Base-by-base conservation (phyloP, 2,329 filamentous ascomycete genomes). In the Daldinia sp. region DNA sequence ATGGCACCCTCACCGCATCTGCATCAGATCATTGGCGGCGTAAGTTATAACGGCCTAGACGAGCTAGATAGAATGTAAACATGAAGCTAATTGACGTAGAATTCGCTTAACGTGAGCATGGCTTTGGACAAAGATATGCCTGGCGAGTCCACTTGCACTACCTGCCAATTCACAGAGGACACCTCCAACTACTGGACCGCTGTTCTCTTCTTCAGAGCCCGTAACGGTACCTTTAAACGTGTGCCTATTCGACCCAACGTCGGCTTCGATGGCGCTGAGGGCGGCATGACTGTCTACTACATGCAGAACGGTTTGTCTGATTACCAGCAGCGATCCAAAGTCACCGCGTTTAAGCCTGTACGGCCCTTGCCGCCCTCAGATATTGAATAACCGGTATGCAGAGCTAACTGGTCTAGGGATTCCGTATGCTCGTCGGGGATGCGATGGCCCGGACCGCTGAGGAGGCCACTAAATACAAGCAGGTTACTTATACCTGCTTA, bases 221-320 rank as follows among this genome's bases (percentile, higher is more conserved):
- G 69, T 1, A 73, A 71, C 50, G 72, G 72, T 37, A 74, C 72
- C 13, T 73, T 58, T 48, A 74, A 73, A 67, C 70, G 72, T 21
- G 72, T 74, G 2, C 71, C 71, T 3, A 71, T 72, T 62, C 54
- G 61, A n/a, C 64, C 69, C 1, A 72, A 72, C 32, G 70, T 62
- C 6, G 71, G 71, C 0, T 72, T 71, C 53, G 63, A 74, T 27
- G 69, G 64, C 7, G 77, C 77, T 4, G 70, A 76, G 13, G 78
- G 76, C 4, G 79, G 79, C 15, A 77, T 81, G 63, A 79, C 79
- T 1, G 78, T 81, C 21, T 81, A 81, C 71, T 81, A 81, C 64
- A 79, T 72, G 71, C 71, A 72, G 35, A 72, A 73, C 51, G 70
- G 71, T 35, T 62, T 73, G 23, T 67, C 68, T 75, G 41, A 72